Base-by-base conservation (phyloP, 2,329 filamentous ascomycete genomes). In the Fusarium xylarioides region DNA sequence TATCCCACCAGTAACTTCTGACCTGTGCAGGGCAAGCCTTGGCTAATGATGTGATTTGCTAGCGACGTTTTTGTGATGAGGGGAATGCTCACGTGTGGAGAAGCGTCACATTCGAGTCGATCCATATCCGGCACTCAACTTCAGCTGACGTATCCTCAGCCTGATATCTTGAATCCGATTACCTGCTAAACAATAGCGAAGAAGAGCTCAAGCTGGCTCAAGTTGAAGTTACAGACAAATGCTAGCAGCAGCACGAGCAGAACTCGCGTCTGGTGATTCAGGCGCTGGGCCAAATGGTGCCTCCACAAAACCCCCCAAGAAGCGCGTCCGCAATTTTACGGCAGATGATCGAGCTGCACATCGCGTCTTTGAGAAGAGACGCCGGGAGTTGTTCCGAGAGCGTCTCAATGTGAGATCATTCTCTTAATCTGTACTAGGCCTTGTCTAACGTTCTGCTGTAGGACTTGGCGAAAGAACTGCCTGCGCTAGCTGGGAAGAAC, bases 381-480 rank as follows among this genome's bases (percentile, higher is more conserved):
- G 83, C 19, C 79, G 83, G n/a, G 82, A 84, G 67, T 80, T 82
- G 2, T 85, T 84, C 73, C 82, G 82, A 56, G 80, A 82, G 46
- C 76, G 80, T 5, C 63, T 85, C 23, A 80, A 75, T 46, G 83
- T 82, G 35, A 68, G 80, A 37, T 10, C 40, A 18, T 11, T 5
- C 1, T 7, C 9, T 9, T 1, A 10, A 2, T 4, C 2, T n/a
- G 15, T n/a, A n/a, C 28, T 12, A 49, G 1, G 3, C 0, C 11
- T 32, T 32, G 21, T 49, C 46, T 68, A 21, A 68, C 42, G 11
- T 3, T 42, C 28, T n/a, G 34, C 5, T n/a, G n/a, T 58, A 83
- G 82, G 77, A 80, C 40, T 77, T 84, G 23, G 82, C 82, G 7
- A 65, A 75, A 55, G 76, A 81, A 28, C 76, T 83, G 15, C 82